These are phyloP conservation scores for Zygotorulaspora sp. DNA, from an alignment of 805 yeast species.

Conservation along the genomic window DNA sequence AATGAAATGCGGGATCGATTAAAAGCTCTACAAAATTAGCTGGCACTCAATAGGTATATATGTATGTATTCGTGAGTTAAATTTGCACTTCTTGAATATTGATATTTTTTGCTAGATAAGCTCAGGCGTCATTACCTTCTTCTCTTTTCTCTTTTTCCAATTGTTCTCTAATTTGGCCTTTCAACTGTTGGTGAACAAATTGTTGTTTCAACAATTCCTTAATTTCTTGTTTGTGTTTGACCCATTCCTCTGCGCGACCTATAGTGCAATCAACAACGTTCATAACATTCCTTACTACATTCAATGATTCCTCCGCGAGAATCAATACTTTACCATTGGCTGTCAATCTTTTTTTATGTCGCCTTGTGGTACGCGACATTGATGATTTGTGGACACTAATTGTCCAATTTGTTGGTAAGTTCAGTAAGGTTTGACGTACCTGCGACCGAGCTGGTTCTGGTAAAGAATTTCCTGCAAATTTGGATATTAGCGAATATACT, in stretches of 20 bases:
- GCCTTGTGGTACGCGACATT: constrained; percentile 12
- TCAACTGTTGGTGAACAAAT: constrained; percentile 18
- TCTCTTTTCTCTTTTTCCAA: constrained; percentile 27
- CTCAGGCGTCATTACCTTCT: too few relatives aligned
- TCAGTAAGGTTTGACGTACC: constrained; percentile 72
- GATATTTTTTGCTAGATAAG: too few relatives aligned
- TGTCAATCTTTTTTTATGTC: constrained; percentile 25
- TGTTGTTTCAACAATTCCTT: constrained; percentile 30
- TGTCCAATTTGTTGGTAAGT: constrained; percentile 73
- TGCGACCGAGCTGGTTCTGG: constrained; percentile 76
- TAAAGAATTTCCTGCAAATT: constrained; percentile 69
- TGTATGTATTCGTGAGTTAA: not conserved
- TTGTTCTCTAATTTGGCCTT: constrained; percentile 23
- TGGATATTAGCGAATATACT: constrained; percentile 79
- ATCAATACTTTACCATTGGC: constrained; percentile 70
- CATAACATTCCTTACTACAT: constrained; percentile 79
- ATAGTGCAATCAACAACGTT: constrained; percentile 80
- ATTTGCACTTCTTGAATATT: not conserved
- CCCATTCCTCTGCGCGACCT: constrained; percentile 83
- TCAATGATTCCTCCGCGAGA: constrained; percentile 84
- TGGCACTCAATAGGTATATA: not conserved
- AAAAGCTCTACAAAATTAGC: constrained; percentile 66
- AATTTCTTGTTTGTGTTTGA: constrained; percentile 43
- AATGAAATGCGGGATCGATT: constrained; percentile 86
- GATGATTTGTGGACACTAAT: constrained; percentile 32